phyloP scores from a whole-genome alignment of 768 basidiomycete species.

The Rhizopogon vesiculosus region DNA sequence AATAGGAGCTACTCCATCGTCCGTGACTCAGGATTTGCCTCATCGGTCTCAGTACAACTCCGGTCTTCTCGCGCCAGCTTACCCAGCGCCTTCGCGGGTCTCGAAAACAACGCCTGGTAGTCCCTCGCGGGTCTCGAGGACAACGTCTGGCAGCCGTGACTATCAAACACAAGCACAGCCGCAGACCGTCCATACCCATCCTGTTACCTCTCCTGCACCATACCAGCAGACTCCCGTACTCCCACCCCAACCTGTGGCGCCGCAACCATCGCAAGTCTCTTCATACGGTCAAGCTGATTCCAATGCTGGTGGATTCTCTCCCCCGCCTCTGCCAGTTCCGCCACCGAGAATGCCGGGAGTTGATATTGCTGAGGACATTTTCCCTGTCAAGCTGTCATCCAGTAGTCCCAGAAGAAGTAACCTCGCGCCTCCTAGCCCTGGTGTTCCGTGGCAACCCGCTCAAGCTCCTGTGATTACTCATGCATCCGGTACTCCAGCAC shows the following conservation, averaged over 20 bases:
- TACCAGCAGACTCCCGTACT: conserved; percentile 9
- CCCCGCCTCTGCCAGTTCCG: conserved; percentile 25
- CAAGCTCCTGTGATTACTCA: background rate
- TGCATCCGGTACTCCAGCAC: background rate
- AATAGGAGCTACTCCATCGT: conserved; percentile 24
- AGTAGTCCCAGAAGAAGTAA: background rate
- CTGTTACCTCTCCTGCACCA: conserved; percentile 4
- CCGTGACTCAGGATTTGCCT: conserved; percentile 17
- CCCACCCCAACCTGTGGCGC: background rate
- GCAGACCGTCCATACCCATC: background rate
- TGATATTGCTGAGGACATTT: background rate
- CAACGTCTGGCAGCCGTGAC: conserved; percentile 18
- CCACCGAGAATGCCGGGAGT: conserved; percentile 16
- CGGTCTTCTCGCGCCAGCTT: conserved; percentile 20
- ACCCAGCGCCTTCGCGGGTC: conserved; percentile 20
- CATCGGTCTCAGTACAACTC: conserved; percentile 15
- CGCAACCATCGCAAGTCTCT: background rate
- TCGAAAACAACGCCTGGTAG: conserved; percentile 19
- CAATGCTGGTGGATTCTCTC: conserved; percentile 15
- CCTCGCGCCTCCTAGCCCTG: background rate
- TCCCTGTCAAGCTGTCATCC: background rate
- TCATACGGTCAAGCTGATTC: background rate
- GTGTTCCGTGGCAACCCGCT: background rate
- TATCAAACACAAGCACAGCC: conserved; percentile 13
- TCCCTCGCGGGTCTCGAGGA: conserved; percentile 13